These are phyloP conservation scores for Phycomyces nitens DNA, from an alignment of 192 early-diverging fungal genomes.

Conservation along the genomic window DNA sequence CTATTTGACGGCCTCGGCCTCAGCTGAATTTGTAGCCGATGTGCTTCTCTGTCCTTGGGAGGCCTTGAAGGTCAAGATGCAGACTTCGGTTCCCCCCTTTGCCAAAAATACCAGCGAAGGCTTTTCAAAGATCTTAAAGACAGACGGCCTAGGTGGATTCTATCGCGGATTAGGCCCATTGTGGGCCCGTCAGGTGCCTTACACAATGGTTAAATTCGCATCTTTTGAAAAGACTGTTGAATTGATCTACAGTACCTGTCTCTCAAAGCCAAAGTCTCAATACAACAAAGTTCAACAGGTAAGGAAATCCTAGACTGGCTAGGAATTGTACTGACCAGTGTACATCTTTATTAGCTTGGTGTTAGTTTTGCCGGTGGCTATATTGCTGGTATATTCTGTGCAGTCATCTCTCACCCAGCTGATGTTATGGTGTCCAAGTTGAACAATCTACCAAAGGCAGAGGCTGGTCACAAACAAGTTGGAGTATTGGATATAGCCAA, in stretches of 20 bases:
- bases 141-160: slow-evolving; percentile 67
- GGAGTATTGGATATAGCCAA: slow-evolving; percentile 38
- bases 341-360: slow-evolving; percentile 29
- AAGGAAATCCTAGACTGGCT: background rate
- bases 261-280: slow-evolving; percentile 63
- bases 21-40: slow-evolving; percentile 81
- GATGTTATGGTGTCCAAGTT: slow-evolving; percentile 74
- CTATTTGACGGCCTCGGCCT: slow-evolving; percentile 70
- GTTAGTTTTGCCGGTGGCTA: slow-evolving; percentile 84
- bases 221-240: slow-evolving; percentile 77
- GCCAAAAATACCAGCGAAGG: slow-evolving; percentile 66
- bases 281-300: slow-evolving; percentile 73
- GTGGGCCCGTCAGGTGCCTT: slow-evolving; percentile 80
- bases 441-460: slow-evolving; percentile 26
- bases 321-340: background rate
- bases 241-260: slow-evolving; percentile 57
- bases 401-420: slow-evolving; percentile 88
- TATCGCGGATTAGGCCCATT: slow-evolving; percentile 71
- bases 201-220: slow-evolving; percentile 85
- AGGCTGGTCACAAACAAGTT: slow-evolving; percentile 26
- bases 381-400: slow-evolving; percentile 84
- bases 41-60: slow-evolving; percentile 81
- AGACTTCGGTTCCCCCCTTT: slow-evolving; percentile 74
- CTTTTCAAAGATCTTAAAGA: slow-evolving; percentile 50
- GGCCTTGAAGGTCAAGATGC: slow-evolving; percentile 84